phyloP scores from a whole-genome alignment of 2,329 filamentous ascomycete genomes.

The Tricladium varicosporioides region DNA sequence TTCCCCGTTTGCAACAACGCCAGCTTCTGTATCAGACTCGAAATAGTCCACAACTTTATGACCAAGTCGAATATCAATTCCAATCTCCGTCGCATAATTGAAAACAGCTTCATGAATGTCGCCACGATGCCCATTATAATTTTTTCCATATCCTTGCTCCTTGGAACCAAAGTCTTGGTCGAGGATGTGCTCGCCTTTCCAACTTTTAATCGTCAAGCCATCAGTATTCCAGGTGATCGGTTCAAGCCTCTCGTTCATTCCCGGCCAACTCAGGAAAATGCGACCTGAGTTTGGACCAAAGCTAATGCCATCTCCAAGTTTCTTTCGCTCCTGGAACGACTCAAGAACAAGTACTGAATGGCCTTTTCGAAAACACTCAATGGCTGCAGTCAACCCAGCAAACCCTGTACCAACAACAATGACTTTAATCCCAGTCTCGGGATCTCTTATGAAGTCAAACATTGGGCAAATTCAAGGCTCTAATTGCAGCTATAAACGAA shows the following conservation, averaged over 20 bases:
- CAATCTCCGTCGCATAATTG: conserved; percentile 48
- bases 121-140: conserved; percentile 53
- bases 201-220: conserved; percentile 42
- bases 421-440: conserved; percentile 45
- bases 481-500: background rate
- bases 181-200: conserved; percentile 49
- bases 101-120: conserved; percentile 55
- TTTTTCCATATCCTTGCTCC: conserved; percentile 41
- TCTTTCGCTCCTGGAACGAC: conserved; percentile 43
- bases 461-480: conserved; percentile 13
- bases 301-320: conserved; percentile 49
- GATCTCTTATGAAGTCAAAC: conserved; percentile 40
- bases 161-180: conserved; percentile 43
- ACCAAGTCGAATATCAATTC: conserved; percentile 53
- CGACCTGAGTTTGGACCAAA: conserved; percentile 56
- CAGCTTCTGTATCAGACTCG: conserved; percentile 45
- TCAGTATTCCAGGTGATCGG: conserved; percentile 45
- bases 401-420: conserved; percentile 56
- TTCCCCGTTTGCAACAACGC: conserved; percentile 49
- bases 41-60: conserved; percentile 50
- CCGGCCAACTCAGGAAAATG: conserved; percentile 56
- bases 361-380: conserved; percentile 59
- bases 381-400: conserved; percentile 58
- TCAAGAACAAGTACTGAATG: conserved; percentile 51
- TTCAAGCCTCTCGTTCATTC: conserved; percentile 46